Evolutionary conservation across 1,139 yeast species (phyloP).

Genomic region (Meyerozyma sp.): DNA sequence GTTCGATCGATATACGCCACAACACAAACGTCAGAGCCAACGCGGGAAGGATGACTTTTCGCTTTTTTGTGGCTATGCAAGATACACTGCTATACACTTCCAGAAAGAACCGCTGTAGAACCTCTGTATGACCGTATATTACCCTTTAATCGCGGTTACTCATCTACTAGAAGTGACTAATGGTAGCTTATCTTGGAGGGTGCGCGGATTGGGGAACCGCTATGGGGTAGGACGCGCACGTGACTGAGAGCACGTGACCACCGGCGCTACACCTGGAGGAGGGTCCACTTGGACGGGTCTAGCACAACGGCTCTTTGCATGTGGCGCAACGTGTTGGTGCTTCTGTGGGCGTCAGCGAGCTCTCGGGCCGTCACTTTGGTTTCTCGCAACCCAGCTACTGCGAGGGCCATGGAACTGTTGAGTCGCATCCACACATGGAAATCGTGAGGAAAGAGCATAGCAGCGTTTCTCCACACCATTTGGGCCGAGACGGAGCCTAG

Average conservation of each 20-base stretch:
- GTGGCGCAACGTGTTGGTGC: constrained; percentile 42
- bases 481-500: constrained; percentile 12
- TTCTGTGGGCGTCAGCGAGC: constrained; percentile 47
- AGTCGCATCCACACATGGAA: constrained; percentile 63
- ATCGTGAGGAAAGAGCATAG: constrained; percentile 70
- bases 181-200: neutral
- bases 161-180: neutral
- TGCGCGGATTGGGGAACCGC: neutral
- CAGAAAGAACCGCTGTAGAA: too few species aligned
- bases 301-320: constrained; percentile 53
- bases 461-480: constrained; percentile 61
- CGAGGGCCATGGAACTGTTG: constrained; percentile 40
- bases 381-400: constrained; percentile 43
- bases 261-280: neutral
- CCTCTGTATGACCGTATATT: too few species aligned
- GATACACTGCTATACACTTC: too few species aligned
- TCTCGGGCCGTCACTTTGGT: constrained; percentile 49
- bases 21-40: neutral
- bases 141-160: neutral
- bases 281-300: constrained; percentile 16
- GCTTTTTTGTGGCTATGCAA: neutral
- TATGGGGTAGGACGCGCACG: neutral
- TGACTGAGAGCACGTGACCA: too few species aligned
- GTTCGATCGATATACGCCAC: neutral
- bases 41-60: neutral